phyloP scores from a whole-genome alignment of 163 green algal genomes.

The Scenedesmus sp. region DNA sequence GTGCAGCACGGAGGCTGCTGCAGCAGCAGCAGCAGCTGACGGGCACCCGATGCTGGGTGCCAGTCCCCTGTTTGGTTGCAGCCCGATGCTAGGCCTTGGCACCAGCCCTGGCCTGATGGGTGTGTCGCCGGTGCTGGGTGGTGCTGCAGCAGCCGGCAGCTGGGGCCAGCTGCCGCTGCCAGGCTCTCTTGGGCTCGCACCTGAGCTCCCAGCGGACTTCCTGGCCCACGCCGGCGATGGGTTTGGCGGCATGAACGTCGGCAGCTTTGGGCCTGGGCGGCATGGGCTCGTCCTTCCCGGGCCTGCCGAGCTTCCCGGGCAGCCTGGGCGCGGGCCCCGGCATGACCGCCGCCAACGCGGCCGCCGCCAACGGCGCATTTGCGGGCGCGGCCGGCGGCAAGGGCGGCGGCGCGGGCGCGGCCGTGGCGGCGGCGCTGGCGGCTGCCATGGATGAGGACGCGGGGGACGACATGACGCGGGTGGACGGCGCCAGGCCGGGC shows the following conservation, averaged over 20 bases:
- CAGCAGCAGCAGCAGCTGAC: background rate
- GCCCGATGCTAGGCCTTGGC: constrained; percentile 36
- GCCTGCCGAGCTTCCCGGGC: constrained; percentile 23
- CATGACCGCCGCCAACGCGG: background rate
- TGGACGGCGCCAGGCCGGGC: background rate
- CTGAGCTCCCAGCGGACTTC: constrained; percentile 33
- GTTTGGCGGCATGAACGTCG: background rate
- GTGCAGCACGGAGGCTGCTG: background rate
- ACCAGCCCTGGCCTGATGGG: constrained; percentile 17
- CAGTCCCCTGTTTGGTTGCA: constrained; percentile 16
- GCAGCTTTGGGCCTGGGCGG: constrained; percentile 40
- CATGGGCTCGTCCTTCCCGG: constrained; percentile 14
- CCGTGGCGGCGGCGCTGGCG: background rate
- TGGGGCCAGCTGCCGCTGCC: constrained; percentile 40
- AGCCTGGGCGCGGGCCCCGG: constrained; percentile 15
- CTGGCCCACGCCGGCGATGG: background rate
- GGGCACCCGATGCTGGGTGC: background rate
- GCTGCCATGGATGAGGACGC: constrained; percentile 27
- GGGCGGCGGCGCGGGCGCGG: background rate
- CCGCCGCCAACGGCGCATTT: constrained; percentile 18
- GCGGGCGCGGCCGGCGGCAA: background rate
- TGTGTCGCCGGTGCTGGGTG: background rate
- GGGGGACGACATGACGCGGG: constrained; percentile 11
- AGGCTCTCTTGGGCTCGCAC: background rate
- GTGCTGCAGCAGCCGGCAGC: background rate